These are phyloP conservation scores for Coemansia sp. DNA, from an alignment of 192 early-diverging fungal genomes.

Conservation along the genomic window DNA sequence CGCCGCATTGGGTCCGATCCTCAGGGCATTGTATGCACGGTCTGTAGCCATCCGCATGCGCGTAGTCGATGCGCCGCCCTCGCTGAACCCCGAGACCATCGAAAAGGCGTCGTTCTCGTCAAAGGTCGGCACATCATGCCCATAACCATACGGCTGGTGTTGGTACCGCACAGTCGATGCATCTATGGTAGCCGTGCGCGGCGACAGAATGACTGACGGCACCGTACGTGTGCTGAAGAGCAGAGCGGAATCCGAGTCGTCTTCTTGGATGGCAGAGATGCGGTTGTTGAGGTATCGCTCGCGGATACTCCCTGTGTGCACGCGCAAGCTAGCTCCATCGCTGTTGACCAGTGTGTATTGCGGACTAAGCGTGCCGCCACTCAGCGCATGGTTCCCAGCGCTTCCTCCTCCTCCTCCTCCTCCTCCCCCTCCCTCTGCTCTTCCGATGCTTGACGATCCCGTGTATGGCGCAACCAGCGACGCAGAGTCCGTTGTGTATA, in stretches of 20 bases:
- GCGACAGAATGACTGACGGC: not conserved
- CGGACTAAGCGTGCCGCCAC: slow-evolving; percentile 42
- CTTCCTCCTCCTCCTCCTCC: not conserved
- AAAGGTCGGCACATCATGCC: not conserved
- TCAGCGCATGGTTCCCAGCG: not conserved
- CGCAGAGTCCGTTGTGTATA: slow-evolving; percentile 15
- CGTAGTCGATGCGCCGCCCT: slow-evolving; percentile 45
- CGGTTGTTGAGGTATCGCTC: slow-evolving; percentile 41
- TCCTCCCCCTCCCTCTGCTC: not conserved
- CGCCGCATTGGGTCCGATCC: slow-evolving; percentile 24
- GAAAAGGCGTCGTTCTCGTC: slow-evolving; percentile 34
- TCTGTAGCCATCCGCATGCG: slow-evolving; percentile 48
- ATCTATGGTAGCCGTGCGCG: not conserved
- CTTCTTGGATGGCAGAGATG: slow-evolving; percentile 39
- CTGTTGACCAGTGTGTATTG: slow-evolving; percentile 49
- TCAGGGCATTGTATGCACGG: slow-evolving; percentile 40
- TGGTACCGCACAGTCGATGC: not conserved
- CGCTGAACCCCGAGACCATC: slow-evolving; percentile 40
- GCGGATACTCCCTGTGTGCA: slow-evolving; percentile 52
- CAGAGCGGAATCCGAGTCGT: slow-evolving; percentile 36
- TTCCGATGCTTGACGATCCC: not conserved
- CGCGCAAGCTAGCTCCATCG: slow-evolving; percentile 47
- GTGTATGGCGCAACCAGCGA: slow-evolving; percentile 11
- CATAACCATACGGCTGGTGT: not conserved
- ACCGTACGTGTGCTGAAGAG: slow-evolving; percentile 16